Evolutionary conservation across 176 grass and related monocot genomes (phyloP).

Genomic region (Tuctoria greenei): DNA sequence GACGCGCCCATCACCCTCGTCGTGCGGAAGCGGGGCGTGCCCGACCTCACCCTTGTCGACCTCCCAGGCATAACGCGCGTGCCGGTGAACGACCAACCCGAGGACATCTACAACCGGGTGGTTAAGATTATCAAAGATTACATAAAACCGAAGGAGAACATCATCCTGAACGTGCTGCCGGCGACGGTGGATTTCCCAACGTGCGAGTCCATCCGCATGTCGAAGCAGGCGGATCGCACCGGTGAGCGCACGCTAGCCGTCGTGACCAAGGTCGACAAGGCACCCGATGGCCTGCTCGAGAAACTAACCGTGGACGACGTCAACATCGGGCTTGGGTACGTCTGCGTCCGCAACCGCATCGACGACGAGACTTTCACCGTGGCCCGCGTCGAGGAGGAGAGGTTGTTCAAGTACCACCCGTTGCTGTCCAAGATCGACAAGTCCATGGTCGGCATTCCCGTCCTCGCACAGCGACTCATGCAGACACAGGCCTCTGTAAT

Average conservation of each 20-base stretch:
- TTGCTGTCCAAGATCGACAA: slow-evolving; percentile 46
- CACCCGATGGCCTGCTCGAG: slow-evolving; percentile 54
- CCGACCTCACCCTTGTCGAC: slow-evolving; percentile 61
- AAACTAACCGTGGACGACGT: slow-evolving; percentile 74
- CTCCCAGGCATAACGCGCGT: slow-evolving; percentile 68
- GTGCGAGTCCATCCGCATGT: slow-evolving; percentile 74
- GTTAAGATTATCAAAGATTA: slow-evolving; percentile 49
- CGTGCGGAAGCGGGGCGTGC: slow-evolving; percentile 53
- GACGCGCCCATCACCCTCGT: slow-evolving; percentile 58
- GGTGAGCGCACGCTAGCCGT: slow-evolving; percentile 63
- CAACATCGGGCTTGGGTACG: slow-evolving; percentile 57
- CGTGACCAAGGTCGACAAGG: slow-evolving; percentile 57
- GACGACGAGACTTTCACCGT: slow-evolving; percentile 47
- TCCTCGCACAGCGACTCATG: slow-evolving; percentile 40
- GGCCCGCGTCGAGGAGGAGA: slow-evolving; percentile 17
- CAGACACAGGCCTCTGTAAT: slow-evolving; percentile 46
- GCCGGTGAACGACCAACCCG: slow-evolving; percentile 43
- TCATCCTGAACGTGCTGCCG: slow-evolving; percentile 67
- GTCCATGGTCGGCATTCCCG: slow-evolving; percentile 46
- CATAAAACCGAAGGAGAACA: slow-evolving; percentile 53
- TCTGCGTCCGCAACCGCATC: slow-evolving; percentile 70
- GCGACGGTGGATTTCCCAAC: slow-evolving; percentile 67
- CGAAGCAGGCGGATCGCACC: slow-evolving; percentile 55
- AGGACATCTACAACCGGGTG: slow-evolving; percentile 65
- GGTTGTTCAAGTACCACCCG: slow-evolving; percentile 28